Evolutionary conservation across 768 basidiomycete genomes (phyloP), one percentile per base, ranked within the genome.

Genomic region (Naganishia kalamii): DNA sequence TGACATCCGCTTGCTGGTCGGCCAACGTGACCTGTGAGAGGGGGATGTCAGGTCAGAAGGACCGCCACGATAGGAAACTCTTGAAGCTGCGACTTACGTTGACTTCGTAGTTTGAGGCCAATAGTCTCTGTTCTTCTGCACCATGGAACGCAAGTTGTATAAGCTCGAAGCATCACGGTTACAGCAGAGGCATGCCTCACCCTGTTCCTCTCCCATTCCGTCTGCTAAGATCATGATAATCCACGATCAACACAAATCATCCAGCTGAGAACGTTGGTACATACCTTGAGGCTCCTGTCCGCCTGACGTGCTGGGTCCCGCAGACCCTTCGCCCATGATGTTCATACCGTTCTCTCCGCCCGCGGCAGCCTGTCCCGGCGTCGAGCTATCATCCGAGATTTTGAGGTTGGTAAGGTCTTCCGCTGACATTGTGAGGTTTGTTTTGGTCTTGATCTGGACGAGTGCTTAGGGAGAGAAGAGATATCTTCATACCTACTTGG

Each of bases 1-100:
- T 87, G 43, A 92, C 89, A 74, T 99, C 90, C 30, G 84, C 86
- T 80, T 98, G 96, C 75, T 94, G 90, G 80, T 98, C 93, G 54
- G 92, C 92, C 65, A 98, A 84, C 21, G 92, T 98, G 68, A 99
- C 92, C 92, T 77, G 41, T 91, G 21, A 30, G 21, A 35, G 2
- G 29, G 13, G 15, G 43, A 60, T 3, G 41, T 21, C 30, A 40
- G 4, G n/a, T 41, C 4, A 40, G 25, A 11, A 19, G 6, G 29
- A 11, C 25, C 33, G 8, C 44, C 17, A 44, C 3, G n/a, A 6
- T 8, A 25, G 21, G 30, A 21, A 29, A 5, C 17, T 2, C 35
- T 21, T 44, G 25, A 10, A 51, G 43, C 43, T 44, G 12, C 25
- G 12, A 48, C 64, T 21, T 49, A 65, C 65, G 19, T 66, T 66